phyloP scores from a whole-genome alignment of 306 rosid genomes.

The Lagenaria siceraria region DNA sequence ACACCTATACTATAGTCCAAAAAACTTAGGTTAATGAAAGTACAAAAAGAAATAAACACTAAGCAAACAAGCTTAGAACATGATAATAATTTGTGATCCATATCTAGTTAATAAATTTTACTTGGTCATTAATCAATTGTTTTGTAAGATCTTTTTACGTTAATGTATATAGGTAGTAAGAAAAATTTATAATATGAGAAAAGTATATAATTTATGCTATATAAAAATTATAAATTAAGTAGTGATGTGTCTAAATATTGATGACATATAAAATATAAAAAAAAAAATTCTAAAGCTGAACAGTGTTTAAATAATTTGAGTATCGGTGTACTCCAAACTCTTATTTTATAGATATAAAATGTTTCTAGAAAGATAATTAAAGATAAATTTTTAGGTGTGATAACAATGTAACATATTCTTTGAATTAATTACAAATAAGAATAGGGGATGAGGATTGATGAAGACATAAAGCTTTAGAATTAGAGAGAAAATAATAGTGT shows the following conservation, averaged over 20 bases:
- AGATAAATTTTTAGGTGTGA: slow-evolving; percentile 30
- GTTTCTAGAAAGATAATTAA: slow-evolving; percentile 1
- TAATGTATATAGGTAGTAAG: no score
- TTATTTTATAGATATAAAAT: background rate
- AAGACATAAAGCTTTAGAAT: slow-evolving; percentile 53
- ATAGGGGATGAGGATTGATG: slow-evolving; percentile 47
- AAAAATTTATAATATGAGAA: background rate
- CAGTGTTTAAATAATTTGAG: background rate
- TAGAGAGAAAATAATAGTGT: slow-evolving; percentile 18
- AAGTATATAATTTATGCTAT: background rate
- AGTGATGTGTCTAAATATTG: background rate
- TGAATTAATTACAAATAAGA: background rate
- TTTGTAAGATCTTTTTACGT: no score
- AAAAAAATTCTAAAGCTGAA: no score
- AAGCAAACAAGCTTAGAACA: no score
- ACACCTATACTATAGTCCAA: no score
- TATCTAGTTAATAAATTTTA: no score
- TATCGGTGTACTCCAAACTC: background rate
- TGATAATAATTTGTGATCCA: background rate
- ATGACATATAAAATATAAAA: background rate
- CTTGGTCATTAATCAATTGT: no score
- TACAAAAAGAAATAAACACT: background rate
- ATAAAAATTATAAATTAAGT: background rate
- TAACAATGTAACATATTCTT: slow-evolving; percentile 13
- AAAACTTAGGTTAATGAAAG: background rate